Base-by-base conservation (phyloP, 768 basidiomycete species). In the Russula vinacea region DNA sequence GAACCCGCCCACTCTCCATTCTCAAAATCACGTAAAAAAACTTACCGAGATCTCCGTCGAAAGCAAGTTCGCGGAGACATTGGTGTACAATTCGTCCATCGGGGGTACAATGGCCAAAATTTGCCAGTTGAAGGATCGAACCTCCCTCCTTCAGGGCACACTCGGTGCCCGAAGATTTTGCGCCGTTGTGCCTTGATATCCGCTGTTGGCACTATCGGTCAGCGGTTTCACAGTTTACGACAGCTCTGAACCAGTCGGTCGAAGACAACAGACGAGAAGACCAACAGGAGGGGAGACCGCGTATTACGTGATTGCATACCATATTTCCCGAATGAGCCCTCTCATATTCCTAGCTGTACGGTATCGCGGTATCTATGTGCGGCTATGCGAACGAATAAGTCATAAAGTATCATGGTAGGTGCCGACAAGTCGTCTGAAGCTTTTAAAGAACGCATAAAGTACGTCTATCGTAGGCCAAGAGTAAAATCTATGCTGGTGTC, bases 41-140 rank as follows among this genome's bases (percentile, higher is more conserved):
- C 88, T 78, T 74, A 94, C 93, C 93, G 49, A 92, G 79, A 73
- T 94, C 91, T 6, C 93, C 93, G 70, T 94, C 92, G 74, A 94
- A 94, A 6, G 94, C 85, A 35, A 96, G 79, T 74, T 96, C 92
- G 44, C 88, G 87, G 40, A 94, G 80, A 72, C 89, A 89, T 72
- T 92, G 87, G 71, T 88, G 86, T 44, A 95, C 77, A 96, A 84
- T 71, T 92, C 88, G 73, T 95, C 93, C 88, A 95, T 93, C 10
- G 22, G 24, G 11, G 40, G n/a, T 37, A 50, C 40, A 40, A 8
- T 13, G 29, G 33, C 19, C 37, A 22, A 66, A 53, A 52, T 49
- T 45, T 44, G 65, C 64, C 56, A 56, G 37, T 47, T 1, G 35
- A 19, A 32, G 62, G 49, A 51, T 60, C 64, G 64, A 61, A 65